A percentile compares a stretch with the other conserved stretches of the same genome.
Evolutionary conservation across 192 early-diverging fungal species (phyloP).

Genomic region (Coemansia sp.): DNA sequence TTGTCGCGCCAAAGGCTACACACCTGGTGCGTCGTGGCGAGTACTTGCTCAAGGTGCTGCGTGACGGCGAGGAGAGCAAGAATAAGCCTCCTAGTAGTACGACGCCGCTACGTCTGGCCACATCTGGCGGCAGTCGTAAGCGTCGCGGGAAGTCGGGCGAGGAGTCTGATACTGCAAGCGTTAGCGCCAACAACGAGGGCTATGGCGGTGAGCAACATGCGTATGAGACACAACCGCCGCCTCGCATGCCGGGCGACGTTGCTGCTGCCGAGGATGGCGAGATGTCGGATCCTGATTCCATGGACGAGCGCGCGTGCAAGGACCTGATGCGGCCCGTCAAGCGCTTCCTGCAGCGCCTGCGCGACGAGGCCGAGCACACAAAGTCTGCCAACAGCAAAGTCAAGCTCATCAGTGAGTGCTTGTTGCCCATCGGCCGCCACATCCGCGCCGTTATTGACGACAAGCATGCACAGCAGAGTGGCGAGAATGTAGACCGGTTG

Average conservation of each 20-base stretch:
- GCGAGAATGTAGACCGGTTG: constrained; percentile 43
- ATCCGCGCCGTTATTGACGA: constrained; percentile 54
- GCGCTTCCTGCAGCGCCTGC: constrained; percentile 61
- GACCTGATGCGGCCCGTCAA: constrained; percentile 70
- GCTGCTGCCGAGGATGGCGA: constrained; percentile 35
- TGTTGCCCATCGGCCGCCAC: constrained; percentile 61
- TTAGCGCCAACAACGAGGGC: constrained; percentile 16
- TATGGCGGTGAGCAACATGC: constrained; percentile 11
- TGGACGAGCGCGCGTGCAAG: constrained; percentile 70
- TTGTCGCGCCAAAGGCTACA: constrained; percentile 76
- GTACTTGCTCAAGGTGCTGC: constrained; percentile 84
- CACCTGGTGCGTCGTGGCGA: constrained; percentile 91
- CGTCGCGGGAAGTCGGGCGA: constrained; percentile 43
- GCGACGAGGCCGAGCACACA: constrained; percentile 58
- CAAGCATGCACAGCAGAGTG: constrained; percentile 28
- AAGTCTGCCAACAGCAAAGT: constrained; percentile 59
- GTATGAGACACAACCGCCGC: neutral
- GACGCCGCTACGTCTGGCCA: constrained; percentile 12
- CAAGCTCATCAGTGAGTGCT: constrained; percentile 62
- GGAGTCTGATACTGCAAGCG: constrained; percentile 39
- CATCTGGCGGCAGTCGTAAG: constrained; percentile 24
- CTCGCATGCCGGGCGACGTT: constrained; percentile 19
- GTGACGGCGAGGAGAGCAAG: constrained; percentile 64
- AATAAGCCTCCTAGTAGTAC: constrained; percentile 32
- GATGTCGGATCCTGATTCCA: constrained; percentile 53